A percentile compares a stretch with the other conserved stretches of the same genome.
Evolutionary conservation across 306 rosid species (phyloP).

Genomic region (Malus orientalis): DNA sequence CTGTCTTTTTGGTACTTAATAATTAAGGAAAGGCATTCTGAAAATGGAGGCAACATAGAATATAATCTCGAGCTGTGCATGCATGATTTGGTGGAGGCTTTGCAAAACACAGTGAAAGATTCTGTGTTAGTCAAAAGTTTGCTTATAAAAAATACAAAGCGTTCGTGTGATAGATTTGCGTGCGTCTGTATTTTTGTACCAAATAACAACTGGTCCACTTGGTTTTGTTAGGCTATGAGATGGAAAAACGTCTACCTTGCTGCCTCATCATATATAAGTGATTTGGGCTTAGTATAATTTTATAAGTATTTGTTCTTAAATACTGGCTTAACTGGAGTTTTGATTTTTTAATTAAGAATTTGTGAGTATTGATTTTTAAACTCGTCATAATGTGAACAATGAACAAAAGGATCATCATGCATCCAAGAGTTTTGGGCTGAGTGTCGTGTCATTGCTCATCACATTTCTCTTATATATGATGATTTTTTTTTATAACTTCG

Average conservation of each 20-base stretch:
- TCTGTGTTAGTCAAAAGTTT: not conserved
- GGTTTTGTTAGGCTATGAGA: not conserved
- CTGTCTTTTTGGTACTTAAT: not conserved
- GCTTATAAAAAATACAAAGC: not conserved
- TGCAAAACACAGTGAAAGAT: not conserved
- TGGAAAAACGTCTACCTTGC: not conserved
- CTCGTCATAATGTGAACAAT: not conserved
- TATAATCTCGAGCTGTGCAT: not conserved
- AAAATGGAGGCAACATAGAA: not conserved
- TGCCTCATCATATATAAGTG: not conserved
- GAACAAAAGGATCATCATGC: too few species aligned
- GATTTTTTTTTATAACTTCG: too few species aligned
- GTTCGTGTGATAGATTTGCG: not conserved
- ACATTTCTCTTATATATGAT: too few species aligned
- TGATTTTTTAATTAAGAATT: too few species aligned
- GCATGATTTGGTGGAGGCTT: not conserved
- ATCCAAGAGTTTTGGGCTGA: too few species aligned
- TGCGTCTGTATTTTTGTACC: not conserved
- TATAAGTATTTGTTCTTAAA: too few species aligned
- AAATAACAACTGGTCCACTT: not conserved
- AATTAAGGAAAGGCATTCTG: not conserved
- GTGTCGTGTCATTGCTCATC: too few species aligned
- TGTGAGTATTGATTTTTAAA: too few species aligned
- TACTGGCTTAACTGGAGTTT: too few species aligned
- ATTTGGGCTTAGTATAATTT: not conserved